Percentiles rank a stretch among this genome's conserved stretches.
Conservation (phyloP, 306 rosid genomes). For the Cucurbita pepo region DNA sequence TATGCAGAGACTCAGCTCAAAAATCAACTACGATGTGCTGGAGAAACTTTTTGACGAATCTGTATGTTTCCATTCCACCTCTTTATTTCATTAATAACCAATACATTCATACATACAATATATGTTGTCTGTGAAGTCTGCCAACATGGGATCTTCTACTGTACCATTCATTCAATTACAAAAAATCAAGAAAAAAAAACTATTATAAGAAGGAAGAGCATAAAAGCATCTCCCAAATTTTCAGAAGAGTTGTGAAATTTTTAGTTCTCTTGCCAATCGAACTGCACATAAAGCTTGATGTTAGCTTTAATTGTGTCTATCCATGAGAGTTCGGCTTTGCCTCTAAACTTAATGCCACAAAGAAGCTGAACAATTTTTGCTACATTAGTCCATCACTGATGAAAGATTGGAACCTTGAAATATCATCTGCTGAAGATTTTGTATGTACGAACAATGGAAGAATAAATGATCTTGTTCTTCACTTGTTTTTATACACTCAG, state of each 20-base stretch:
- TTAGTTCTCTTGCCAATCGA: neutral
- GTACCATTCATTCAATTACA: neutral
- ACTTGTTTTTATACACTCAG: neutral
- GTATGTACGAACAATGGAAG: neutral
- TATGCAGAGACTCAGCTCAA: slow-evolving; percentile 49
- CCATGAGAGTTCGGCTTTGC: neutral
- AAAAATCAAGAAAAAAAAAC: neutral
- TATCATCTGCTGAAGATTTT: neutral
- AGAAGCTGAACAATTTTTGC: neutral
- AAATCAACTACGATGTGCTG: slow-evolving; percentile 47
- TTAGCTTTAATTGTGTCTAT: neutral
- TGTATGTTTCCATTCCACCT: neutral
- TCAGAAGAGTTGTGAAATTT: neutral
- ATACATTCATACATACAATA: neutral
- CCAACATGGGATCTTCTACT: neutral
- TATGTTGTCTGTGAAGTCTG: neutral
- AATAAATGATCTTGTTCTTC: neutral
- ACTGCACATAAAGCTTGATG: too few species aligned
- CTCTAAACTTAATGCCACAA: neutral
- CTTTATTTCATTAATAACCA: neutral
- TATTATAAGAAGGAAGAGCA: neutral
- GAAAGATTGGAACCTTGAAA: neutral
- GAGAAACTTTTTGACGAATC: slow-evolving; percentile 24
- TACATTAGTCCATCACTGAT: neutral
- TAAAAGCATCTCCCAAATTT: neutral